A percentile compares a stretch with the other conserved stretches of the same genome.
phyloP scores from a whole-genome alignment of 495 filamentous ascomycete species.

The Thozetella sp. region DNA sequence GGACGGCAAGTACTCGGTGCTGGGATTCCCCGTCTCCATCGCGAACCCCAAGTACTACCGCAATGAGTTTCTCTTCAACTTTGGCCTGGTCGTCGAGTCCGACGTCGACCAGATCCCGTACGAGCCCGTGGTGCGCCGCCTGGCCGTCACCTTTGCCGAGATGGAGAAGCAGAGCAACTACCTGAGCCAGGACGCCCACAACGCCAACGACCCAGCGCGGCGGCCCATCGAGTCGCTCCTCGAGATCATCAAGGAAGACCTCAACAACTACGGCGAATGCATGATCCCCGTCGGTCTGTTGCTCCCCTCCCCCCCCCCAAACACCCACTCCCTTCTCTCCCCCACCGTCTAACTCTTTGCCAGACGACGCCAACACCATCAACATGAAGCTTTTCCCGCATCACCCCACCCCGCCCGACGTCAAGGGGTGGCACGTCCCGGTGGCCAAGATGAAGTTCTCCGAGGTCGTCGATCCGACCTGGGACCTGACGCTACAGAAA shows the following conservation, averaged over 20 bases:
- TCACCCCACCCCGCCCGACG: slow-evolving; percentile 73
- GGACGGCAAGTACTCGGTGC: slow-evolving; percentile 74
- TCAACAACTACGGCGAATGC: slow-evolving; percentile 97
- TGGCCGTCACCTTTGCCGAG: slow-evolving; percentile 81
- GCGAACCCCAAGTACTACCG: slow-evolving; percentile 73
- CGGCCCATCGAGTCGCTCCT: slow-evolving; percentile 78
- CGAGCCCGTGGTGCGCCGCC: slow-evolving; percentile 79
- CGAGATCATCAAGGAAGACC: slow-evolving; percentile 89
- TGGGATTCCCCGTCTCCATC: slow-evolving; percentile 90
- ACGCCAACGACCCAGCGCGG: slow-evolving; percentile 20
- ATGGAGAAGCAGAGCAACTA: slow-evolving; percentile 88
- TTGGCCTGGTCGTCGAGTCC: slow-evolving; percentile 76
- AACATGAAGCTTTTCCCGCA: slow-evolving; percentile 95
- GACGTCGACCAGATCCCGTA: slow-evolving; percentile 68
- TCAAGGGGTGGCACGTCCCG: slow-evolving; percentile 88
- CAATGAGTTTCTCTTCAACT: slow-evolving; percentile 98
- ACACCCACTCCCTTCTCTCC: background rate
- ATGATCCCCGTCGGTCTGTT: slow-evolving; percentile 87
- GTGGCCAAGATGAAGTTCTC: slow-evolving; percentile 80
- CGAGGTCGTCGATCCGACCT: slow-evolving; percentile 75
- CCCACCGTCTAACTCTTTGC: background rate
- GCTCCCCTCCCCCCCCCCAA: background rate
- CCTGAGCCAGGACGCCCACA: slow-evolving; percentile 55
- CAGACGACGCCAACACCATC: slow-evolving; percentile 90
- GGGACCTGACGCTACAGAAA: slow-evolving; percentile 87